Percentiles rank a stretch among this genome's conserved stretches.
These are phyloP conservation scores for Lasiodiplodia citricola DNA, from an alignment of 2,329 filamentous ascomycete species.

Conservation along the genomic window DNA sequence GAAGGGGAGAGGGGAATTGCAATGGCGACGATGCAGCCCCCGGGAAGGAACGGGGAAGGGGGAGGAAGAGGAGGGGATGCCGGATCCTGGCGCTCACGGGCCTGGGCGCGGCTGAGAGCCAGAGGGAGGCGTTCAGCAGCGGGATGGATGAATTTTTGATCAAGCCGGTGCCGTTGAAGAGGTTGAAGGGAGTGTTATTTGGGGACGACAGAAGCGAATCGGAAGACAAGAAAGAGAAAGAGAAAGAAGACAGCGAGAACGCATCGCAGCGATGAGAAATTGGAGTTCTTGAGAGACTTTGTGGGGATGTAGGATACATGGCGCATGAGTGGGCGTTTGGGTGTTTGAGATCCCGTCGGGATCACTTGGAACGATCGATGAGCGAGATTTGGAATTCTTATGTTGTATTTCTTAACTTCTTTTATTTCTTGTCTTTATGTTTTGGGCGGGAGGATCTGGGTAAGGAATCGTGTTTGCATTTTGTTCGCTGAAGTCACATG, in stretches of 20 bases:
- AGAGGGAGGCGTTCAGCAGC: constrained; percentile 49
- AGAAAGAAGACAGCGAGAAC: neutral
- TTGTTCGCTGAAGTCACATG: neutral
- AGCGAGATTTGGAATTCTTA: neutral
- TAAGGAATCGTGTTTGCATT: neutral
- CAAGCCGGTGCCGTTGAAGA: constrained; percentile 46
- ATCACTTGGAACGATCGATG: neutral
- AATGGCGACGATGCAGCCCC: neutral
- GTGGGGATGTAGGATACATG: too few species aligned
- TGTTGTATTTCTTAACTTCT: neutral
- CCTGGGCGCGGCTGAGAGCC: constrained; percentile 49
- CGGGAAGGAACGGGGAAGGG: constrained; percentile 2
- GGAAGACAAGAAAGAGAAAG: neutral
- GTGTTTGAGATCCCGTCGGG: neutral
- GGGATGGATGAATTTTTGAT: constrained; percentile 55
- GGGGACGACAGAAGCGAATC: neutral
- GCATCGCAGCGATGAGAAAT: too few species aligned
- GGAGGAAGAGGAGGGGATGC: neutral
- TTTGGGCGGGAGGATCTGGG: neutral
- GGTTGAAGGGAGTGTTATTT: neutral
- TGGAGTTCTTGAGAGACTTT: too few species aligned
- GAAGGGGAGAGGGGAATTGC: neutral
- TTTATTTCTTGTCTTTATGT: neutral
- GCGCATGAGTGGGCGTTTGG: neutral
- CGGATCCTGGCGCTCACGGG: constrained; percentile 54